Conservation (phyloP, 2,329 filamentous ascomycete genomes). For the Colletotrichum ledebouriae region DNA sequence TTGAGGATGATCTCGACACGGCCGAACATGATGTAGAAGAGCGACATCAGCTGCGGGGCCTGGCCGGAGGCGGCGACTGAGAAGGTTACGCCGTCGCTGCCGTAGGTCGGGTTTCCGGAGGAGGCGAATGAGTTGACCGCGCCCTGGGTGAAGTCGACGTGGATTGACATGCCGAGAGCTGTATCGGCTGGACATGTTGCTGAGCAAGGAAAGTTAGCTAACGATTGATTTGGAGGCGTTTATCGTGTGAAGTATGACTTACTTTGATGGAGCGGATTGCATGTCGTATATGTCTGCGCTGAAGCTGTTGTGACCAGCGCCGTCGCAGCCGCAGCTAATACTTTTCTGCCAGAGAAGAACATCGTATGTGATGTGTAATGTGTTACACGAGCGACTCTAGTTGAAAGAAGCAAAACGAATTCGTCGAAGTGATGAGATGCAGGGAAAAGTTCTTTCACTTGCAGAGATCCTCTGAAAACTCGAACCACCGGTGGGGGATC, state of each 20-base stretch:
- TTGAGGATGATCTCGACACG: constrained; percentile 88
- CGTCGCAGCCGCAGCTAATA: constrained; percentile 44
- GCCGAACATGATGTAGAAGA: constrained; percentile 99
- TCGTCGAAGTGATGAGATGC: not conserved
- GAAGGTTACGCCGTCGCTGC: constrained; percentile 82
- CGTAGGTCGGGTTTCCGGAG: constrained; percentile 79
- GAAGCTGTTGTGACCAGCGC: constrained; percentile 47
- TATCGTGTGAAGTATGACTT: constrained; percentile 32
- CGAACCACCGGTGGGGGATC: constrained; percentile 7
- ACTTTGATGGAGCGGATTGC: constrained; percentile 55
- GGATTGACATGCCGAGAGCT: constrained; percentile 85
- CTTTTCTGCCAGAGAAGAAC: constrained; percentile 33
- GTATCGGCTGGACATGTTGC: constrained; percentile 79
- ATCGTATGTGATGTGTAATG: constrained; percentile 21
- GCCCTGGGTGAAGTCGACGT: constrained; percentile 86
- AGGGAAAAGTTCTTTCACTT: constrained; percentile 19
- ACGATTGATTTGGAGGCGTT: not conserved
- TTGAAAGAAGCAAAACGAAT: not conserved
- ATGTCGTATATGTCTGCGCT: constrained; percentile 57
- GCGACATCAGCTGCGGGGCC: constrained; percentile 85
- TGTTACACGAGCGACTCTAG: not conserved
- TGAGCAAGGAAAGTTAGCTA: constrained; percentile 44
- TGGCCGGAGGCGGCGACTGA: constrained; percentile 84
- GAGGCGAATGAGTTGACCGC: constrained; percentile 83
- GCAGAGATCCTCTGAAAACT: constrained; percentile 21